phyloP scores from a whole-genome alignment of 148 eudicot genomes.

The Arctostaphylos glauca region DNA sequence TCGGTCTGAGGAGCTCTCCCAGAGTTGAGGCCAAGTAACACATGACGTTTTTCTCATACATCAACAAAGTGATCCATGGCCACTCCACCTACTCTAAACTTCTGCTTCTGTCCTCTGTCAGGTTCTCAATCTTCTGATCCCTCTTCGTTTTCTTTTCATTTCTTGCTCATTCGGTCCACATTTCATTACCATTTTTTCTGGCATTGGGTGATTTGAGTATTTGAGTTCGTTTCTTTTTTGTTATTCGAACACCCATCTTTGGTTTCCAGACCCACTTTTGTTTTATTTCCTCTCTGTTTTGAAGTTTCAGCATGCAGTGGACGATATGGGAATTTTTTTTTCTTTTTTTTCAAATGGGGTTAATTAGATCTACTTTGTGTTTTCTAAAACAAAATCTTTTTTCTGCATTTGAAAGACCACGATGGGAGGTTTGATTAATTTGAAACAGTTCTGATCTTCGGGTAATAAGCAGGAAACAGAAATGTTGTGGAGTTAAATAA shows the following conservation, averaged over 20 bases:
- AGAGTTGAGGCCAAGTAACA: constrained; percentile 1
- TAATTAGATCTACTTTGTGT: background rate
- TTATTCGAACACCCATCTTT: background rate
- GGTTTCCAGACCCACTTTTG: background rate
- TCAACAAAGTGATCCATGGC: constrained; percentile 36
- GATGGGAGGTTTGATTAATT: background rate
- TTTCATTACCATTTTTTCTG: background rate
- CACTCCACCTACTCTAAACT: constrained; percentile 42
- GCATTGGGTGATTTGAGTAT: background rate
- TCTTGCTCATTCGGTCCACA: background rate
- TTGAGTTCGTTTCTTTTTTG: background rate
- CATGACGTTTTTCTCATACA: constrained; percentile 31
- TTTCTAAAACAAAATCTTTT: background rate
- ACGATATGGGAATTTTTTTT: background rate
- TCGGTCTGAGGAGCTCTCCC: background rate
- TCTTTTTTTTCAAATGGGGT: background rate
- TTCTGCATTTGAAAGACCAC: background rate
- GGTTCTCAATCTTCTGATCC: constrained; percentile 27
- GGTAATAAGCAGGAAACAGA: background rate
- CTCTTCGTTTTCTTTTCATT: background rate
- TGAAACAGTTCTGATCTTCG: background rate
- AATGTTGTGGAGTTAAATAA: background rate
- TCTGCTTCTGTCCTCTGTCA: constrained; percentile 46
- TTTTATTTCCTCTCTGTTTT: background rate
- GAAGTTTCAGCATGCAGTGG: background rate